These are phyloP conservation scores for Escallonia herrerae DNA, from an alignment of 129 eudicot species.

Conservation along the genomic window DNA sequence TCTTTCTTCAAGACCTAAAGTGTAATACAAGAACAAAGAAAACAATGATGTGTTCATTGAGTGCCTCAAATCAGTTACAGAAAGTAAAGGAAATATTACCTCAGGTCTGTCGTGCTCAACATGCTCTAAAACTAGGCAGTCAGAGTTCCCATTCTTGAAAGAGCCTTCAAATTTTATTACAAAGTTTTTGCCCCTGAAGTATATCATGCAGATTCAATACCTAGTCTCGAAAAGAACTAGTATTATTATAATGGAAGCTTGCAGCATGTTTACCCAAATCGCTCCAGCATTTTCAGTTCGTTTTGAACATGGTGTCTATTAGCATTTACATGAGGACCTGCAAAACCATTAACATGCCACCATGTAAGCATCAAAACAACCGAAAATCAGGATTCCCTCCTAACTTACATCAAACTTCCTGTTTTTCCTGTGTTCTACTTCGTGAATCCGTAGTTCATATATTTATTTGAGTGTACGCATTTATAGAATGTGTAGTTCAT, in stretches of 20 bases:
- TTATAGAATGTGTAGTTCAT: too few species aligned
- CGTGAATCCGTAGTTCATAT: too few species aligned
- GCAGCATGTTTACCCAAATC: conserved; percentile 67
- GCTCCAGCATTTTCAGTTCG: conserved; percentile 84
- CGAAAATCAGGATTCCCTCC: too few species aligned
- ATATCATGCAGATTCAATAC: conserved; percentile 13
- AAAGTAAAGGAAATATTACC: conserved; percentile 34
- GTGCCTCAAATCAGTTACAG: too few species aligned
- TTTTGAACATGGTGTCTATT: conserved; percentile 62
- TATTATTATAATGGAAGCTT: conserved; percentile 3
- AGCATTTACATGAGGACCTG: conserved; percentile 95
- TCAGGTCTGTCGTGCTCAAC: conserved; percentile 92
- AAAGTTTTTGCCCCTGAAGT: conserved; percentile 74
- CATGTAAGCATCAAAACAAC: conserved; percentile 1
- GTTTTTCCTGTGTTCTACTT: too few species aligned
- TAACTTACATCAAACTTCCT: too few species aligned
- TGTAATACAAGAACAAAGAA: not conserved
- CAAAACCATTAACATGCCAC: conserved; percentile 23
- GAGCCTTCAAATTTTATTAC: conserved; percentile 86
- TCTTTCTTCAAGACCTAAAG: conserved; percentile 62
- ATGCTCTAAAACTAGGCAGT: conserved; percentile 88
- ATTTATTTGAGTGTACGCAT: too few species aligned
- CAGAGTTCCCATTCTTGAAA: conserved; percentile 54
- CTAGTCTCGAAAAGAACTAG: not conserved
- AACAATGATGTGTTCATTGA: not conserved